Evolutionary conservation across 2,329 filamentous ascomycete genomes (phyloP).

Genomic region (Knoxdaviesia proteae): DNA sequence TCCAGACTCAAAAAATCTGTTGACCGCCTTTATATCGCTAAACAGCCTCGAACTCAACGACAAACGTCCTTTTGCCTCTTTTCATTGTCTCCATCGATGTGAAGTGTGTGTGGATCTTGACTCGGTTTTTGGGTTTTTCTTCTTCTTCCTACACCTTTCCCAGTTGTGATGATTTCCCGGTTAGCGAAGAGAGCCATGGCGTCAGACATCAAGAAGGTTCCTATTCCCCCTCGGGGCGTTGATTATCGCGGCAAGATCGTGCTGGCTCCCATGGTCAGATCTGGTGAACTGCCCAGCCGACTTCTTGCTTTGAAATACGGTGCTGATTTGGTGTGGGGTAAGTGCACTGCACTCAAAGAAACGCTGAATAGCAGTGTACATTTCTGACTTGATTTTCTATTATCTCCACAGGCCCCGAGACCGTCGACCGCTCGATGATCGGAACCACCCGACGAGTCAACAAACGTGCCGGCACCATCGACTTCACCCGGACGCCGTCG

Average conservation of each 20-base stretch:
- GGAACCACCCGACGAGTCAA: constrained; percentile 66
- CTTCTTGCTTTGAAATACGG: constrained; percentile 83
- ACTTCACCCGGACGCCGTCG: constrained; percentile 61
- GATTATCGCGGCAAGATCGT: constrained; percentile 90
- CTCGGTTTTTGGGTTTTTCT: too few relatives aligned
- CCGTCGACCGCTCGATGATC: constrained; percentile 79
- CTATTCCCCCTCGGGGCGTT: constrained; percentile 72
- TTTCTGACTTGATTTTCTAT: neutral
- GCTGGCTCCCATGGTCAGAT: constrained; percentile 92
- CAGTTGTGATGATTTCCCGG: constrained; percentile 12
- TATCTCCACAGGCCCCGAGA: constrained; percentile 54
- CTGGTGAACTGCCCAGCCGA: constrained; percentile 82
- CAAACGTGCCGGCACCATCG: constrained; percentile 54
- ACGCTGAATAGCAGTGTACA: too few relatives aligned
- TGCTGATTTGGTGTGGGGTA: constrained; percentile 90
- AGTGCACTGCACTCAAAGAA: constrained; percentile 8
- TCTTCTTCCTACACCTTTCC: too few relatives aligned
- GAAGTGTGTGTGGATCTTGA: too few relatives aligned
- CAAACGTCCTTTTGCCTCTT: too few relatives aligned
- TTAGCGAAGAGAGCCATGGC: constrained; percentile 33
- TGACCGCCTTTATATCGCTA: too few relatives aligned
- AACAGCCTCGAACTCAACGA: too few relatives aligned
- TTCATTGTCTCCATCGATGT: too few relatives aligned
- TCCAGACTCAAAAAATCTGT: too few relatives aligned
- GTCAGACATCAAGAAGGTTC: constrained; percentile 42